Evolutionary conservation across 2,329 filamentous ascomycete species (phyloP).

Genomic region (Ciborinia camelliae): DNA sequence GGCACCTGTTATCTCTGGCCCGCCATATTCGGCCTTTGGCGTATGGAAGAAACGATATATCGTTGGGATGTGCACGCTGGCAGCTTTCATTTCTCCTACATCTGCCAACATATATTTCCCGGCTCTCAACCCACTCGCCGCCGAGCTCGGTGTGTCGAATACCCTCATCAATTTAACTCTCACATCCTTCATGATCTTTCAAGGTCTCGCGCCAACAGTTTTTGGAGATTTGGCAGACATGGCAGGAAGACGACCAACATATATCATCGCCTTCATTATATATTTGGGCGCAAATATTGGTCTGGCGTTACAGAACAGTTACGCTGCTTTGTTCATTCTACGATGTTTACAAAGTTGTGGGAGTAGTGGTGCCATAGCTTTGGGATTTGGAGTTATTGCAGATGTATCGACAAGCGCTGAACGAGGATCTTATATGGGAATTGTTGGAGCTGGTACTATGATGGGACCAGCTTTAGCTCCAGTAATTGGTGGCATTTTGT

Average conservation of each 20-base stretch:
- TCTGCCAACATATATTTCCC: constrained; percentile 39
- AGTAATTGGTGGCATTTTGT: constrained; percentile 48
- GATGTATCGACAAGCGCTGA: constrained; percentile 68
- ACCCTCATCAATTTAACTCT: constrained; percentile 37
- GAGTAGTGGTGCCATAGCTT: constrained; percentile 58
- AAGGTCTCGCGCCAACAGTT: constrained; percentile 57
- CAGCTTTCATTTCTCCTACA: constrained; percentile 37
- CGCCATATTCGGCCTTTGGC: constrained; percentile 36
- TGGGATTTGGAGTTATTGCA: constrained; percentile 68
- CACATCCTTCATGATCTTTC: constrained; percentile 47
- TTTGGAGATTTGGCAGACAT: constrained; percentile 56
- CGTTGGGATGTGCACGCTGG: constrained; percentile 49
- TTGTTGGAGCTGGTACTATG: constrained; percentile 55
- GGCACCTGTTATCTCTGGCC: constrained; percentile 30
- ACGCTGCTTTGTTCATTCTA: constrained; percentile 52
- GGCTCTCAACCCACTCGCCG: constrained; percentile 37
- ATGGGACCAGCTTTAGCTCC: constrained; percentile 49
- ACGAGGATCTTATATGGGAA: constrained; percentile 69
- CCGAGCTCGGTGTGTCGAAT: constrained; percentile 33
- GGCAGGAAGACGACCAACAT: constrained; percentile 53
- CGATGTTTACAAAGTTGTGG: constrained; percentile 58
- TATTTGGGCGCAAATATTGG: constrained; percentile 56
- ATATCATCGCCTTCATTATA: constrained; percentile 52
- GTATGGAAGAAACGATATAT: constrained; percentile 49
- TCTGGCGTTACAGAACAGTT: constrained; percentile 50